Conservation (phyloP, 345 rosid species). For the Boechera retrofracta region DNA sequence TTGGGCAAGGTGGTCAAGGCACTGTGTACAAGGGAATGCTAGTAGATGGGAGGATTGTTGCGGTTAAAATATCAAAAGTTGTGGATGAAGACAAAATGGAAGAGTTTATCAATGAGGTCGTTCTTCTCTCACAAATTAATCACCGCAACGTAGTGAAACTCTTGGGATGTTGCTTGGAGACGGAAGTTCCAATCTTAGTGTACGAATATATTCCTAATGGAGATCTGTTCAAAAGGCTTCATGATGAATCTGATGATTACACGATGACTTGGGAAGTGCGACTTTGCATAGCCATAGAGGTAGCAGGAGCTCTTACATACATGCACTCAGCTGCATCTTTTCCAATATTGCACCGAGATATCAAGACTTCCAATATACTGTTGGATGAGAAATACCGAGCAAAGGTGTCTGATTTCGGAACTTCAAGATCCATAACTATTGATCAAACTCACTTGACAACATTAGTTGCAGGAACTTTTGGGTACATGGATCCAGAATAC, state of each 20-base stretch:
- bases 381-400: slow-evolving; percentile 34
- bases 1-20: slow-evolving; percentile 45
- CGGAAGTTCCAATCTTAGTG: slow-evolving; percentile 40
- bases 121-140: slow-evolving; percentile 36
- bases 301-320: slow-evolving; percentile 17
- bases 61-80: slow-evolving; percentile 36
- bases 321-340: slow-evolving; percentile 38
- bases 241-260: slow-evolving; percentile 14
- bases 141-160: slow-evolving; percentile 41
- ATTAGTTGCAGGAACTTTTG: slow-evolving; percentile 48
- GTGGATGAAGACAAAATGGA: slow-evolving; percentile 30
- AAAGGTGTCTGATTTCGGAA: slow-evolving; percentile 39
- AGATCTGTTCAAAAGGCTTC: slow-evolving; percentile 31
- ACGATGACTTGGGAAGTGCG: slow-evolving; percentile 37
- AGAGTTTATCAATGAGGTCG: slow-evolving; percentile 35
- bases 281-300: slow-evolving; percentile 36
- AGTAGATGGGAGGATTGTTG: slow-evolving; percentile 20
- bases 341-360: slow-evolving; percentile 42
- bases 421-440: slow-evolving; percentile 32
- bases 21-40: slow-evolving; percentile 44
- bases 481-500: slow-evolving; percentile 55
- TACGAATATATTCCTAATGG: slow-evolving; percentile 42
- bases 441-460: slow-evolving; percentile 45
- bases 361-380: slow-evolving; percentile 36
- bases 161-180: slow-evolving; percentile 37